Conservation (phyloP, 2,329 filamentous ascomycete species). For the Shiraia sp. region DNA sequence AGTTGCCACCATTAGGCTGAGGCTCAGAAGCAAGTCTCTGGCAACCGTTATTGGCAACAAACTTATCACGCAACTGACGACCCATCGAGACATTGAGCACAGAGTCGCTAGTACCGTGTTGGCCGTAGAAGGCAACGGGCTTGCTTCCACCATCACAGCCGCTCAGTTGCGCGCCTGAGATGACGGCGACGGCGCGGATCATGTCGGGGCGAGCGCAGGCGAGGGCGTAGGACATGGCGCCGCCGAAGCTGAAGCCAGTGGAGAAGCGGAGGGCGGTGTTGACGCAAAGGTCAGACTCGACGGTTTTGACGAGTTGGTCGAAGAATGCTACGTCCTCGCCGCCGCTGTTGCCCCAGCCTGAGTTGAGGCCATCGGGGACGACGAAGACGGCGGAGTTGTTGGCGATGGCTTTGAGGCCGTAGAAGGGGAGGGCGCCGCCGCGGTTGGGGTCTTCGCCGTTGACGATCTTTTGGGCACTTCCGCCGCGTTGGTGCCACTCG, state of each 20-base stretch:
- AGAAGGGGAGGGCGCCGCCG: conserved; percentile 41
- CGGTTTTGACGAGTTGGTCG: conserved; percentile 44
- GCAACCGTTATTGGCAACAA: conserved; percentile 45
- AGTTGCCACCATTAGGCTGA: conserved; percentile 11
- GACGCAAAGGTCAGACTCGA: conserved; percentile 49
- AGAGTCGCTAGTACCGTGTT: conserved; percentile 45
- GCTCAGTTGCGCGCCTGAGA: conserved; percentile 17
- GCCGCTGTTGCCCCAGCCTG: conserved; percentile 49
- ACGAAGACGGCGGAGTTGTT: conserved; percentile 48
- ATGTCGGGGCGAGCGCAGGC: conserved; percentile 47
- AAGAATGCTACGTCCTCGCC: conserved; percentile 50
- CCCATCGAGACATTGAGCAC: conserved; percentile 42
- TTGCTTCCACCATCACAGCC: conserved; percentile 36
- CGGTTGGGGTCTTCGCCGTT: conserved; percentile 11
- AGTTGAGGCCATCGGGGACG: conserved; percentile 47
- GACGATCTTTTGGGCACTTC: conserved; percentile 46
- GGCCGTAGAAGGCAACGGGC: conserved; percentile 47
- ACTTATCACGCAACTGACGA: conserved; percentile 43
- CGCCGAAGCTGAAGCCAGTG: conserved; percentile 43
- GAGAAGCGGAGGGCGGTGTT: conserved; percentile 48
- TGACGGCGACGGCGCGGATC: conserved; percentile 46
- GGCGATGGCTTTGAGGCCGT: conserved; percentile 45
- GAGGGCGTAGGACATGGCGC: conserved; percentile 48
- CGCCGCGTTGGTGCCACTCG: conserved; percentile 47
- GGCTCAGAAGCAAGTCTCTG: conserved; percentile 21